Conservation (phyloP, 2,329 filamentous ascomycete genomes). For the Rutstroemia sp. region DNA sequence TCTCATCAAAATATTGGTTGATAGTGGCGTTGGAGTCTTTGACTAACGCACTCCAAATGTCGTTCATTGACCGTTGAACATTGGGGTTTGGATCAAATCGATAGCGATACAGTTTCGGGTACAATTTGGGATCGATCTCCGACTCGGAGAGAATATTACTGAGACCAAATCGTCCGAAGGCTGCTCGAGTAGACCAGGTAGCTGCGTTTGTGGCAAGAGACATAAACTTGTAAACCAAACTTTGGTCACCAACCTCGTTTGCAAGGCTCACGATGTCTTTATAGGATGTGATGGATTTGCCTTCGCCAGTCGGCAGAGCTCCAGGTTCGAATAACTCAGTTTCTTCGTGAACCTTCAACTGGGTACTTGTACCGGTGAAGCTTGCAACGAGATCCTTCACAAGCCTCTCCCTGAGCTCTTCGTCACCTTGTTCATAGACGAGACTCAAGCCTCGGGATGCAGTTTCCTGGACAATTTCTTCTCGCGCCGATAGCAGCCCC, state of each 20-base stretch:
- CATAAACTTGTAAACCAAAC: constrained; percentile 98
- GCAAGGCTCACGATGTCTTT: constrained; percentile 94
- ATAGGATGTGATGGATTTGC: constrained; percentile 82
- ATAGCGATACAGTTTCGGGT: constrained; percentile 91
- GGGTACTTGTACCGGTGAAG: constrained; percentile 62
- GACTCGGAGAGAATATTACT: constrained; percentile 89
- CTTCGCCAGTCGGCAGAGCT: constrained; percentile 14
- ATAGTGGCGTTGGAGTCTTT: constrained; percentile 75
- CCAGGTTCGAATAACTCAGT: constrained; percentile 56
- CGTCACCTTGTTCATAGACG: constrained; percentile 88
- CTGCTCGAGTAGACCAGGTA: constrained; percentile 94
- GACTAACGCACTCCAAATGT: constrained; percentile 95
- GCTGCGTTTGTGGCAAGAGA: constrained; percentile 91
- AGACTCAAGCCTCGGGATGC: constrained; percentile 85
- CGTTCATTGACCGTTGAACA: constrained; percentile 91
- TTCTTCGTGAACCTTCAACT: constrained; percentile 78
- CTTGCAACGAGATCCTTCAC: constrained; percentile 65
- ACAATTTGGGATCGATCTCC: constrained; percentile 82
- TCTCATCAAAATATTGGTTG: constrained; percentile 76
- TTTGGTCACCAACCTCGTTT: constrained; percentile 93
- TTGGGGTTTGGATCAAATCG: constrained; percentile 92
- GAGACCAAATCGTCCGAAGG: constrained; percentile 88
- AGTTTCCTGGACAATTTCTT: constrained; percentile 93
- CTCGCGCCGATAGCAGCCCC: constrained; percentile 74
- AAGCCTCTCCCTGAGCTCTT: constrained; percentile 67